Evolutionary conservation across 1,139 yeast genomes (phyloP), one percentile per base, ranked within the genome.

Genomic region (Zhuliangozyma parablackwelliae): DNA sequence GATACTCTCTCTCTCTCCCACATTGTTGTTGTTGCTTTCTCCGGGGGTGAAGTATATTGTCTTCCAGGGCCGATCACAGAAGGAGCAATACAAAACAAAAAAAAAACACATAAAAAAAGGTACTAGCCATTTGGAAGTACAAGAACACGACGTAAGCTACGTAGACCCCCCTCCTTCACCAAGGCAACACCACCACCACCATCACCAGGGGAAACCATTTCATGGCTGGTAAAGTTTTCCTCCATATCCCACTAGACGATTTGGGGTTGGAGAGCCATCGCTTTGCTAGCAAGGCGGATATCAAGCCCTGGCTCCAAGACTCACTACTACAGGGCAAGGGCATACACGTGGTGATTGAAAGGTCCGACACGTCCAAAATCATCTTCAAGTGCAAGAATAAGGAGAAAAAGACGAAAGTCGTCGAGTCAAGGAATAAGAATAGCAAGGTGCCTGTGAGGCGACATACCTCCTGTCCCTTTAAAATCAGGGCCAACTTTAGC

Each of bases 281-380:
- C 13, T 57, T 57, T 32, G 34, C 39, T 3, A 34, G 44, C 21
- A 58, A 50, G 35, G 50, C 47, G 28, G 77, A 73, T 26, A 79
- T 82, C 47, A 82, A 82, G 54, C 86, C 88, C 2, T 82, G 89
- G 89, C 55, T 82, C 32, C 81, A 69, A 48, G 60, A 69, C 29
- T 62, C 63, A 23, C 45, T 64, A 38, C 59, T 72, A 33, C 60
- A 64, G 16, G 61, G 69, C 8, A 66, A 70, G 39, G 85, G 86
- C 1, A 75, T 82, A 28, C 67, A 69, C 38, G 65, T 82, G 12
- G 89, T 80, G 6, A 82, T 82, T 41, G 89, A 81, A 56, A 61
- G 92, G 37, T 79, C 86, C 1, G 92, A 82, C 54, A 72, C 74
- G 29, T 63, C 76, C 33, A 82, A 82, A 56, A 80, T 82, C 29